A percentile compares a stretch with the other conserved stretches of the same genome.
These are phyloP conservation scores for Suillus subalutaceus DNA, from an alignment of 768 basidiomycete species.

Conservation along the genomic window DNA sequence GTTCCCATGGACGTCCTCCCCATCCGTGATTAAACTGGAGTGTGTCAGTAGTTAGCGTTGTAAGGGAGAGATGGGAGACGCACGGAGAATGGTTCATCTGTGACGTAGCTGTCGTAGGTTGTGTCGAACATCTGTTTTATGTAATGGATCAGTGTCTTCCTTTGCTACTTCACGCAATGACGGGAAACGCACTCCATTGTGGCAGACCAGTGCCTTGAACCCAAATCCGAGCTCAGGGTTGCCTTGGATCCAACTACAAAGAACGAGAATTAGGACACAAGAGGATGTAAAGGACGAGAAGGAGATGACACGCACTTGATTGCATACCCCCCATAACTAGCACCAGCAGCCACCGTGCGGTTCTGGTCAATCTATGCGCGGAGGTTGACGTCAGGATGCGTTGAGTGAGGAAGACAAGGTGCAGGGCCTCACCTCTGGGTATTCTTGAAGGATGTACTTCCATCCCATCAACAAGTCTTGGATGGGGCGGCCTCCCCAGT, in stretches of 20 bases:
- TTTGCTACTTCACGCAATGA: neutral
- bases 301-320: no score
- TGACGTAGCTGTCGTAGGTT: conserved; percentile 80
- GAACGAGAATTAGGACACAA: conserved; percentile 8
- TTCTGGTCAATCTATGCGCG: conserved; percentile 61
- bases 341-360: conserved; percentile 77
- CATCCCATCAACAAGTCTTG: conserved; percentile 76
- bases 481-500: conserved; percentile 89
- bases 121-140: conserved; percentile 68
- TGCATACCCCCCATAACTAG: conserved; percentile 70
- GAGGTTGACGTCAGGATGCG: neutral
- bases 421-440: conserved; percentile 57
- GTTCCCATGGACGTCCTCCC: conserved; percentile 81
- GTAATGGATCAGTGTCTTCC: neutral
- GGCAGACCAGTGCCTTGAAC: conserved; percentile 91
- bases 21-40: conserved; percentile 83
- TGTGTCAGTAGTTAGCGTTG: conserved; percentile 4
- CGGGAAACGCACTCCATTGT: conserved; percentile 74
- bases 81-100: conserved; percentile 92
- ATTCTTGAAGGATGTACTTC: conserved; percentile 67
- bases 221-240: conserved; percentile 86
- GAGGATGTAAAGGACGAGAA: conserved; percentile 5
- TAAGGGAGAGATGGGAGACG: conserved; percentile 28
- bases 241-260: conserved; percentile 87
- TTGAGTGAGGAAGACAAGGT: neutral